Evolutionary conservation across 1,139 yeast species (phyloP).

Genomic region (Barnettozyma hawaiiensis): DNA sequence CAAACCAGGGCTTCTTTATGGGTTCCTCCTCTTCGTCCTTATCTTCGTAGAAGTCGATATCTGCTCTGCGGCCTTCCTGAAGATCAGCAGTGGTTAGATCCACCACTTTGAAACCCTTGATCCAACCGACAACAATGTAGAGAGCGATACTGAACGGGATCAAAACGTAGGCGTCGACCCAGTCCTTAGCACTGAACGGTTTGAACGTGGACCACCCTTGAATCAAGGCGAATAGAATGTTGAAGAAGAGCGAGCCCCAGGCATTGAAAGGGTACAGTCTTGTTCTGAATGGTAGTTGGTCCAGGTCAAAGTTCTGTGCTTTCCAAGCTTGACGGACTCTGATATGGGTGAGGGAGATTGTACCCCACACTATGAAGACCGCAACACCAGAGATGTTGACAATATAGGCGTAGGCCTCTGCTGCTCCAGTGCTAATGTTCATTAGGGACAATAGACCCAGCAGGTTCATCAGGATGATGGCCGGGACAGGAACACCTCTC

Average conservation of each 20-base stretch:
- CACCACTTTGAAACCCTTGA: slow-evolving; percentile 22
- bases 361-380: slow-evolving; percentile 82
- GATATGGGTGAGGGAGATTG: slow-evolving; percentile 69
- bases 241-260: slow-evolving; percentile 23
- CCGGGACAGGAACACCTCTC: slow-evolving; percentile 55
- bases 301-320: slow-evolving; percentile 41
- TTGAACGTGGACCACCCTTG: slow-evolving; percentile 28
- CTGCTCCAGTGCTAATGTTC: slow-evolving; percentile 53
- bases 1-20: slow-evolving; percentile 9
- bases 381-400: slow-evolving; percentile 82
- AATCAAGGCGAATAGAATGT: slow-evolving; percentile 23
- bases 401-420: slow-evolving; percentile 69
- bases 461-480: slow-evolving; percentile 44
- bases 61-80: slow-evolving; percentile 22
- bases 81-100: slow-evolving; percentile 21
- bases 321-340: slow-evolving; percentile 73
- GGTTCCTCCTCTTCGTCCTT: background rate
- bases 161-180: slow-evolving; percentile 27
- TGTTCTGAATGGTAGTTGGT: slow-evolving; percentile 20
- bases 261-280: slow-evolving; percentile 22
- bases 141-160: slow-evolving; percentile 22
- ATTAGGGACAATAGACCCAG: slow-evolving; percentile 47
- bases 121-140: slow-evolving; percentile 20
- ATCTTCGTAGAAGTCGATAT: slow-evolving; percentile 11
- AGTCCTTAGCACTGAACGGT: slow-evolving; percentile 25